Evolutionary conservation across 495 filamentous ascomycete genomes (phyloP).

Genomic region (Daldinia caldariorum): DNA sequence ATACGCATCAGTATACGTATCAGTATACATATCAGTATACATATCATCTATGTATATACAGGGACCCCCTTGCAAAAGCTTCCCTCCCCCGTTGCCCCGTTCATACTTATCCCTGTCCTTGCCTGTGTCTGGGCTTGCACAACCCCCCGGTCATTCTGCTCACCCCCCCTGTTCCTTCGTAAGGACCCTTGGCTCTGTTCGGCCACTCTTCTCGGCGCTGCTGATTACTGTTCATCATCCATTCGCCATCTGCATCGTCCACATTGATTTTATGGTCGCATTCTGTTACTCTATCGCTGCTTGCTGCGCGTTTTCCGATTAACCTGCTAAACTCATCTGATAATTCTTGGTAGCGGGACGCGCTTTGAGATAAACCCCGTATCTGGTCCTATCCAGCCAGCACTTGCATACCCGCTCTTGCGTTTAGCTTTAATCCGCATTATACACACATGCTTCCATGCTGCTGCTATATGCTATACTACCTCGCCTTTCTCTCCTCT

Average conservation of each 20-base stretch:
- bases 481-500: conserved; percentile 8
- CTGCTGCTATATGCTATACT: conserved; percentile 7
- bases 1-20: no score
- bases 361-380: conserved; percentile 41
- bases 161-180: conserved; percentile 34
- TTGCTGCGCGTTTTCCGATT: conserved; percentile 44
- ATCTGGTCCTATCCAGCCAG: conserved; percentile 41
- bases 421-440: conserved; percentile 43
- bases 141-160: conserved; percentile 30
- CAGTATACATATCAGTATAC: no score
- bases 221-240: conserved; percentile 45
- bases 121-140: conserved; percentile 43
- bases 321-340: conserved; percentile 19
- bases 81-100: conserved; percentile 22
- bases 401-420: conserved; percentile 48
- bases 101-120: conserved; percentile 36
- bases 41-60: conserved; percentile 17
- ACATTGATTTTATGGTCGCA: conserved; percentile 43
- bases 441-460: conserved; percentile 28
- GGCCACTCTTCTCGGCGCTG: conserved; percentile 44
- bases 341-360: conserved; percentile 38
- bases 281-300: conserved; percentile 40
- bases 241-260: conserved; percentile 39
- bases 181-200: conserved; percentile 39
- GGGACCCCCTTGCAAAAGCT: conserved; percentile 21